Percentiles rank a stretch among this genome's conserved stretches.
Conservation (phyloP, 2,329 filamentous ascomycete genomes). For the Pyrenochaeta sp. region DNA sequence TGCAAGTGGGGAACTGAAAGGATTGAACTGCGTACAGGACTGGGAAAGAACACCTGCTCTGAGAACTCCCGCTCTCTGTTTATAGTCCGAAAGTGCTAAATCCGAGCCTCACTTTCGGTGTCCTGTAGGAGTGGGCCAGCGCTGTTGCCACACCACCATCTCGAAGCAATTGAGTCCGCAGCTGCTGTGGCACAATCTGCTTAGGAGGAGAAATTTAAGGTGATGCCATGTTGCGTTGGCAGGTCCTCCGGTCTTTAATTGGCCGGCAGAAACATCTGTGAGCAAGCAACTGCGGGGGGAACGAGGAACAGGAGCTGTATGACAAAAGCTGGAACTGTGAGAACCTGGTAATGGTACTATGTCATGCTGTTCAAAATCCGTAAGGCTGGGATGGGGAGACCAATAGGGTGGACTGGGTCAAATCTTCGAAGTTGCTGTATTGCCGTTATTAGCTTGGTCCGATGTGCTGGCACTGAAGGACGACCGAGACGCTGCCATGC, state of each 20-base stretch:
- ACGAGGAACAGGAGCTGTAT: constrained; percentile 31
- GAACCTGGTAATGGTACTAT: constrained; percentile 39
- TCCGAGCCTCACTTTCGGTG: constrained; percentile 36
- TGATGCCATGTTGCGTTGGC: constrained; percentile 44
- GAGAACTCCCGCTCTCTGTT: constrained; percentile 36
- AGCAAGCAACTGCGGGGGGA: constrained; percentile 36
- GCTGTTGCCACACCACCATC: constrained; percentile 34
- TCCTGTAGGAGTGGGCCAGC: constrained; percentile 27
- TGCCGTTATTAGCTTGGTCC: constrained; percentile 36
- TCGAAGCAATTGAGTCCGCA: constrained; percentile 30
- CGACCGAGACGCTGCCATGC: constrained; percentile 34
- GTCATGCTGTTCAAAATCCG: constrained; percentile 37
- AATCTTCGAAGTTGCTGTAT: constrained; percentile 22
- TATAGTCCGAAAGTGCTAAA: constrained; percentile 38
- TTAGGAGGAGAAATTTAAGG: constrained; percentile 27
- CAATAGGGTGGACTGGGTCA: constrained; percentile 35
- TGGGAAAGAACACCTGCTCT: constrained; percentile 31
- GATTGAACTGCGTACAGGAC: constrained; percentile 31
- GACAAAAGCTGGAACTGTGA: constrained; percentile 33
- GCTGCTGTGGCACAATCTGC: constrained; percentile 30
- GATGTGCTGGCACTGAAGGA: constrained; percentile 45
- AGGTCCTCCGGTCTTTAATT: constrained; percentile 36
- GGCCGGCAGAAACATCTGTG: constrained; percentile 34
- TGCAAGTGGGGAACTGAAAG: constrained; percentile 33
- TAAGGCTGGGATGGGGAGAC: constrained; percentile 26